Evolutionary conservation across 306 rosid species (phyloP), one percentile per base, ranked within the genome.

Genomic region (Leucaena leucocephala): DNA sequence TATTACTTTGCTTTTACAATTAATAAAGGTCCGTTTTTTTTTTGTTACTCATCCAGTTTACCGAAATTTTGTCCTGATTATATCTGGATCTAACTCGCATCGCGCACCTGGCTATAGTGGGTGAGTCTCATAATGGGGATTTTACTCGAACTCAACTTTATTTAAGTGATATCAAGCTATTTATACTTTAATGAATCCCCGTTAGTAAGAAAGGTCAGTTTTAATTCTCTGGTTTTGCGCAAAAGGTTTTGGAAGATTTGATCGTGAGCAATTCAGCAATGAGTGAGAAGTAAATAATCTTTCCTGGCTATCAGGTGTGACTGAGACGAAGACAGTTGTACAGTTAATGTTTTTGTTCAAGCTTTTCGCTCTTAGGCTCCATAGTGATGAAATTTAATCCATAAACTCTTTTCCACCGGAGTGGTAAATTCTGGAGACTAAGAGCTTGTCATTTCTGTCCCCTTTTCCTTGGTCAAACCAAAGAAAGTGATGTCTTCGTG

Each of bases 241-340:
- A 4, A 68, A 19, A 39, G 49, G 8, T 16, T 66, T 68, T 67
- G 48, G 48, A 33, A 70, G 65, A 72, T 73, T n/a, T 43, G 76
- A 42, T 59, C 72, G n/a, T 10, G 73, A 69, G 50, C 72, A 48
- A 81, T 61, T 69, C 35, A 40, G 73, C 43, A 38, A 67, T 33
- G 68, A 39, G 43, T 22, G 76, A 38, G n/a, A 75, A 57, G 70
- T 52, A 55, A 33, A 33, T 38, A 8, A 21, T 62, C 16, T 3
- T 48, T 46, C 59, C 44, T 36, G 10, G 54, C 78, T 74, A 17
- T 64, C 33, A 21, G 74, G 70, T 33, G 70, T 33, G 27, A n/a
- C 48, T 43, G 78, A 75, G 14, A 62, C 59, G 33, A 17, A 38
- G 33, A 67, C 67, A 17, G 54, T 4, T 72, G 78, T 82, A 65